A percentile compares a stretch with the other conserved stretches of the same genome.
Conservation (phyloP, 164 flowering plant genomes). For the Brasenia schreberi region DNA sequence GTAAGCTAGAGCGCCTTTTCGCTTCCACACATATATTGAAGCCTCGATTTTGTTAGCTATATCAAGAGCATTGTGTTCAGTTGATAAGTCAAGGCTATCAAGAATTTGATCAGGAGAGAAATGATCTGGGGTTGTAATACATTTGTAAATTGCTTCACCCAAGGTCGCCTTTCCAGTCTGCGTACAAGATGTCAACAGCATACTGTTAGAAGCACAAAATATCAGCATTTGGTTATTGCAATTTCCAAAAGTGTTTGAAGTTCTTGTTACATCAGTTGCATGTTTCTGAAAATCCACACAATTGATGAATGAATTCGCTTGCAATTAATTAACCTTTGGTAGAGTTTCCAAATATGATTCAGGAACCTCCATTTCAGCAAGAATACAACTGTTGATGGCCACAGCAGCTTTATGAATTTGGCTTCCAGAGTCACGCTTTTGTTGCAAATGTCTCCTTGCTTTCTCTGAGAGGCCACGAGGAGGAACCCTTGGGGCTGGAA, state of each 20-base stretch:
- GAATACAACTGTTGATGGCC: slow-evolving; percentile 68
- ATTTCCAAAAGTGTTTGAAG: too few relatives aligned
- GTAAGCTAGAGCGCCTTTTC: slow-evolving; percentile 52
- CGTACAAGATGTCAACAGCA: slow-evolving; percentile 1
- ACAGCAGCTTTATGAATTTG: slow-evolving; percentile 95
- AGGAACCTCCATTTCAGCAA: slow-evolving; percentile 86
- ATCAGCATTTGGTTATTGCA: too few relatives aligned
- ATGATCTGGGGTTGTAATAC: slow-evolving; percentile 39
- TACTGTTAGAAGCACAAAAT: too few relatives aligned
- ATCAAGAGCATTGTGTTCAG: slow-evolving; percentile 94
- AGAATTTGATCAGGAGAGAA: slow-evolving; percentile 73
- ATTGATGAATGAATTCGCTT: too few relatives aligned
- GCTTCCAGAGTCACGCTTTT: slow-evolving; percentile 66
- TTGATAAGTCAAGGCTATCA: slow-evolving; percentile 42
- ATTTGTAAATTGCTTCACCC: slow-evolving; percentile 67
- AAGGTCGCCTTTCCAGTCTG: slow-evolving; percentile 81
- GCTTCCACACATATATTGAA: slow-evolving; percentile 86
- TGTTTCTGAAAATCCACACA: too few relatives aligned
- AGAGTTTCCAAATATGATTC: slow-evolving; percentile 66
- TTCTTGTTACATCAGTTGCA: too few relatives aligned
- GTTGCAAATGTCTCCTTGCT: slow-evolving; percentile 50
- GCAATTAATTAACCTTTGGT: slow-evolving; percentile 36
- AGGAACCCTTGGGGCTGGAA: slow-evolving; percentile 82
- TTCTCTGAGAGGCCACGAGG: slow-evolving; percentile 65
- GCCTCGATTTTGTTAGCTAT: slow-evolving; percentile 84